A percentile compares a stretch with the other conserved stretches of the same genome.
Conservation (phyloP, 176 grass and related monocot genomes). For the Cocos nucifera region DNA sequence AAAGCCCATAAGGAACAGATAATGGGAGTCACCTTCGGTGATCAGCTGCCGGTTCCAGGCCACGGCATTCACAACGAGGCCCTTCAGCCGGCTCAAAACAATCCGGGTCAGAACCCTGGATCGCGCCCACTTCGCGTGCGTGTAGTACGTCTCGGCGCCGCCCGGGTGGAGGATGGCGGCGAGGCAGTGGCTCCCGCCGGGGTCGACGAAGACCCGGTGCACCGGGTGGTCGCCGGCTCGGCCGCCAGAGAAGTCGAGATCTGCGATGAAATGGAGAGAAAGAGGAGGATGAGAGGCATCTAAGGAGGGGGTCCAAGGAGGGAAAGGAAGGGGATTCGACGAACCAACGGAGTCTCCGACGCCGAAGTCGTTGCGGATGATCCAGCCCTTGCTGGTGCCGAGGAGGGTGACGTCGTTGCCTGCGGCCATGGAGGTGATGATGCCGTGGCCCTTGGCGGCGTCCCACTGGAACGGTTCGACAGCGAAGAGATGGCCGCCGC, state of each 20-base stretch:
- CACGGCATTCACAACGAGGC: conserved; percentile 71
- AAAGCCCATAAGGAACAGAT: neutral
- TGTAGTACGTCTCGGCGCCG: conserved; percentile 76
- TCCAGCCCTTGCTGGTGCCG: conserved; percentile 83
- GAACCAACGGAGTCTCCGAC: conserved; percentile 49
- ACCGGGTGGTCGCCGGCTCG: conserved; percentile 71
- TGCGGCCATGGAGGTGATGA: conserved; percentile 76
- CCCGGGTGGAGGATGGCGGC: conserved; percentile 60
- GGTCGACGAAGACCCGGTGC: conserved; percentile 90
- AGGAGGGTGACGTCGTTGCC: conserved; percentile 92
- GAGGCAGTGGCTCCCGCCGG: conserved; percentile 80
- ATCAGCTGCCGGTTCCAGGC: conserved; percentile 91
- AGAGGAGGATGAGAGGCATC: neutral
- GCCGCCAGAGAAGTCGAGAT: conserved; percentile 71
- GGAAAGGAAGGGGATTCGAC: neutral
- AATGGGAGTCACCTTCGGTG: conserved; percentile 41
- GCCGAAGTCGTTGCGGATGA: conserved; percentile 86
- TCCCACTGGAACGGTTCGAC: conserved; percentile 79
- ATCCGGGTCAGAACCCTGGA: conserved; percentile 32
- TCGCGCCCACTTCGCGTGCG: conserved; percentile 80
- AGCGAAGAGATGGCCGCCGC: conserved; percentile 45
- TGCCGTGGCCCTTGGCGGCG: conserved; percentile 69
- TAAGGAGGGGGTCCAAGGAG: neutral
- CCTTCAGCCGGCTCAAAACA: conserved; percentile 40
- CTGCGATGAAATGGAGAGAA: conserved; percentile 16